phyloP scores from a whole-genome alignment of 106 monocot genomes.

The Iris macrosiphon region DNA sequence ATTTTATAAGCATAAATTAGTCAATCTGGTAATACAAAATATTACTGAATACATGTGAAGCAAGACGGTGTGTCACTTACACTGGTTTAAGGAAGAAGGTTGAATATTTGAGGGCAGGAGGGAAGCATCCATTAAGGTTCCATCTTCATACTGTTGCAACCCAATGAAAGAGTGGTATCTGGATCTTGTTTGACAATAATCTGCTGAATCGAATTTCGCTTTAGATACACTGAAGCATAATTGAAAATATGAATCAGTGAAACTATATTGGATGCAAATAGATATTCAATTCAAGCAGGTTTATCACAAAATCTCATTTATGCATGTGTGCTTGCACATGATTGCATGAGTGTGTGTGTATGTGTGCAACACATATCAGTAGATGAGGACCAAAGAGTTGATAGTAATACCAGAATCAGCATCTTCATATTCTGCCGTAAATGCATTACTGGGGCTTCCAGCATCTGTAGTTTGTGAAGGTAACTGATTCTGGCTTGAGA shows the following conservation, averaged over 20 bases:
- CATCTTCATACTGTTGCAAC: conserved; percentile 39
- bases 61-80: conserved; percentile 3
- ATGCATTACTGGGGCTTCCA: conserved; percentile 31
- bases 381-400: background rate
- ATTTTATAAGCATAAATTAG: conserved; percentile 8
- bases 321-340: too few relatives aligned
- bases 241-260: conserved; percentile 72
- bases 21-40: background rate
- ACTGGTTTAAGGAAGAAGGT: conserved; percentile 3
- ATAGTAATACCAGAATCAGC: conserved; percentile 48
- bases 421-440: conserved; percentile 57
- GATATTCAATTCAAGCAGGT: too few relatives aligned
- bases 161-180: conserved; percentile 83
- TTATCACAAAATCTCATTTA: too few relatives aligned
- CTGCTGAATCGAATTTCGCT: conserved; percentile 87
- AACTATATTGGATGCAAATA: background rate
- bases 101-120: background rate
- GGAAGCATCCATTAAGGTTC: conserved; percentile 24
- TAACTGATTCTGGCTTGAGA: conserved; percentile 24
- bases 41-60: background rate
- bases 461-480: conserved; percentile 34
- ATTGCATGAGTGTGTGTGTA: too few relatives aligned
- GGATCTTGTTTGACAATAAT: conserved; percentile 64
- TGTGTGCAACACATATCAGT: too few relatives aligned
- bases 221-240: conserved; percentile 85